These are phyloP conservation scores for Hyphopichia pseudoburtonii DNA, from an alignment of 1,139 yeast species.

Conservation along the genomic window DNA sequence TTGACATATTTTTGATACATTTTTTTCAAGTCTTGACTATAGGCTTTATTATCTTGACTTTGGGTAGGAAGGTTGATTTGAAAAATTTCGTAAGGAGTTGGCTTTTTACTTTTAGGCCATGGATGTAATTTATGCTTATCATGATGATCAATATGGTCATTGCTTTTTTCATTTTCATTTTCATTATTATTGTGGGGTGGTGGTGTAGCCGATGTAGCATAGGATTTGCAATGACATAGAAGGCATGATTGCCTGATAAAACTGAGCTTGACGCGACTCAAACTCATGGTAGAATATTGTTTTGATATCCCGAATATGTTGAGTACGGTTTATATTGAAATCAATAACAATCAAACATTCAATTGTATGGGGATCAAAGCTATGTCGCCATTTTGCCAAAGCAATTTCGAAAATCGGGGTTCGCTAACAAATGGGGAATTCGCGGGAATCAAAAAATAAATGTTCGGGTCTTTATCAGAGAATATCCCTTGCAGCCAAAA, in stretches of 20 bases:
- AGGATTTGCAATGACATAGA: slow-evolving; percentile 7
- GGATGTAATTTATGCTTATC: slow-evolving; percentile 24
- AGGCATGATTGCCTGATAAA: neutral
- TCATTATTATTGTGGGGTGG: no score
- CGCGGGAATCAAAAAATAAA: no score
- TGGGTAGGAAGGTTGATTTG: slow-evolving; percentile 21
- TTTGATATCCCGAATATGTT: no score
- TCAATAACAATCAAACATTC: no score
- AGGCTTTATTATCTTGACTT: neutral
- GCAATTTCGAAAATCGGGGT: slow-evolving; percentile 8
- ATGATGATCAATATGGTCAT: slow-evolving; percentile 17
- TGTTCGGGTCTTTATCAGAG: no score
- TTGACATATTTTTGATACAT: slow-evolving; percentile 69
- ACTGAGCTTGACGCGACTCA: neutral
- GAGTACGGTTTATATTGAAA: no score
- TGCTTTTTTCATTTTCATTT: no score
- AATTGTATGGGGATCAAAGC: no score
- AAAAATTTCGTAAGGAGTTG: slow-evolving; percentile 77
- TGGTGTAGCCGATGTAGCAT: slow-evolving; percentile 17
- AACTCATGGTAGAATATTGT: neutral
- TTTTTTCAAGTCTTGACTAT: slow-evolving; percentile 41
- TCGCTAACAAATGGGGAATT: no score
- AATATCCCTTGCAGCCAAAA: no score
- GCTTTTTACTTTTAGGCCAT: slow-evolving; percentile 63
- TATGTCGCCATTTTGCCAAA: neutral